Conservation (phyloP, 495 filamentous ascomycete genomes). For the Talaromyces borbonicus region DNA sequence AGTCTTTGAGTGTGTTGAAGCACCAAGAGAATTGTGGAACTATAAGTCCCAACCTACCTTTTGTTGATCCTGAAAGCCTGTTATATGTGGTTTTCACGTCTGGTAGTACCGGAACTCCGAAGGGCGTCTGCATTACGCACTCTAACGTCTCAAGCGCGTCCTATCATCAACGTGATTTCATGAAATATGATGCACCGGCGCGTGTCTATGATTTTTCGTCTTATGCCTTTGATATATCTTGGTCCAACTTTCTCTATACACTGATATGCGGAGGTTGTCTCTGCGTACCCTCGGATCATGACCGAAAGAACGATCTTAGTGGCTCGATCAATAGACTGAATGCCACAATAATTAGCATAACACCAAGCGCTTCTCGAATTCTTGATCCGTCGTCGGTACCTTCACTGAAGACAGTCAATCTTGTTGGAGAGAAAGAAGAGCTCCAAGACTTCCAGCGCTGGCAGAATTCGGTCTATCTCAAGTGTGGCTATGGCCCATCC, state of each 20-base stretch:
- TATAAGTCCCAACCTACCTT: too few species aligned
- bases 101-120: constrained; percentile 1
- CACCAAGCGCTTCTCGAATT: constrained; percentile 36
- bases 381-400: constrained; percentile 20
- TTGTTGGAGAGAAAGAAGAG: constrained; percentile 23
- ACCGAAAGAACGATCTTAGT: constrained; percentile 20
- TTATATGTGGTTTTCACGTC: constrained; percentile 6
- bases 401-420: constrained; percentile 19
- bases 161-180: background rate
- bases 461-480: background rate
- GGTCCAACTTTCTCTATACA: constrained; percentile 41
- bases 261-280: constrained; percentile 38
- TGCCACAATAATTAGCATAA: constrained; percentile 20
- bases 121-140: constrained; percentile 4
- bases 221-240: constrained; percentile 42
- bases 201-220: constrained; percentile 40
- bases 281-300: constrained; percentile 43
- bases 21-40: background rate
- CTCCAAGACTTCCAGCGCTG: constrained; percentile 3
- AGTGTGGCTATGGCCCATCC: constrained; percentile 38
- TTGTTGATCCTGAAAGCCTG: background rate
- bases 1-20: too few species aligned
- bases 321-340: constrained; percentile 15
- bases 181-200: background rate
- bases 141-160: background rate